These are phyloP conservation scores for Pelargonium nanum DNA, from an alignment of 345 rosid species.

Conservation along the genomic window DNA sequence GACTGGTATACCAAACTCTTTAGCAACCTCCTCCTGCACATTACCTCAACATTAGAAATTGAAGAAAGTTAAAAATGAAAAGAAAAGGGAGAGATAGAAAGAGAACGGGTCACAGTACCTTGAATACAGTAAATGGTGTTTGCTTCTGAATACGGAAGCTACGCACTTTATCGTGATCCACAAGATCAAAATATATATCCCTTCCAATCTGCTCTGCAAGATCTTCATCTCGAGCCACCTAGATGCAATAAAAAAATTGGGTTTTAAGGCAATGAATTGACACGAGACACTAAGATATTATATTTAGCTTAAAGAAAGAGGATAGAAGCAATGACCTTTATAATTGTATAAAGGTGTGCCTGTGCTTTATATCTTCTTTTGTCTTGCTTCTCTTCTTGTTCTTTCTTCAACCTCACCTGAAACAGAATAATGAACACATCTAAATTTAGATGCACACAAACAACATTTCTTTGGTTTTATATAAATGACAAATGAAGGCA, in stretches of 20 bases:
- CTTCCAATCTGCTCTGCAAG: slow-evolving; percentile 78
- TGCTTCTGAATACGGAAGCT: slow-evolving; percentile 92
- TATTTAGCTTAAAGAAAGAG: no score
- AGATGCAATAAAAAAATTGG: slow-evolving; percentile 12
- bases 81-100: not conserved
- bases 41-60: slow-evolving; percentile 11
- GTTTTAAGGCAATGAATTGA: slow-evolving; percentile 10
- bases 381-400: slow-evolving; percentile 85
- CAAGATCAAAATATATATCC: slow-evolving; percentile 91
- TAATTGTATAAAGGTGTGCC: slow-evolving; percentile 89
- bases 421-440: slow-evolving; percentile 16
- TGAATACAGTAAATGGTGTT: slow-evolving; percentile 53
- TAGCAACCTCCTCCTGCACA: slow-evolving; percentile 85
- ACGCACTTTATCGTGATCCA: slow-evolving; percentile 90
- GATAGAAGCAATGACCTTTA: slow-evolving; percentile 44
- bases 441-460: not conserved
- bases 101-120: slow-evolving; percentile 39
- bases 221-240: slow-evolving; percentile 84
- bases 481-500: slow-evolving; percentile 8
- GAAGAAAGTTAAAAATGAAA: not conserved
- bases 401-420: slow-evolving; percentile 89
- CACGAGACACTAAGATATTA: not conserved
- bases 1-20: slow-evolving; percentile 83
- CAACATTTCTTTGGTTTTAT: not conserved
- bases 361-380: slow-evolving; percentile 83